Base-by-base conservation (phyloP, 306 rosid genomes). In the Rubus idaeus region DNA sequence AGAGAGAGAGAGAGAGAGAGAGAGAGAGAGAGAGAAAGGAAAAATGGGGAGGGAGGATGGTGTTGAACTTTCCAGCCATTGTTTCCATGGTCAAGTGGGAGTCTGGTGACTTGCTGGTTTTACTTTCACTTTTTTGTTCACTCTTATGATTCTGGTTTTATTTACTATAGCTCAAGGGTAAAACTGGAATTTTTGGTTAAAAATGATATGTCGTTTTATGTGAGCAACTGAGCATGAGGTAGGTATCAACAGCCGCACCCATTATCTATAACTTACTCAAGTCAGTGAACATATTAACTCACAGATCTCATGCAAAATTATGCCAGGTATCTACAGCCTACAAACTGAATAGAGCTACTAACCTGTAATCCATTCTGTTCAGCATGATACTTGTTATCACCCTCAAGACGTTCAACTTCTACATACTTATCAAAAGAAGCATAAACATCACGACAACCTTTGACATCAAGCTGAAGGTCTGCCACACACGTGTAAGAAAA, bases 391-490 rank as follows among this genome's bases (percentile, higher is more conserved):
- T 89, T 96, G 80, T 96, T 92, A 84, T 92, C 99, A 50, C 97
- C 99, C 89, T 96, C 99, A 75, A 96, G 97, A 62, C 89, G 90
- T 71, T 96, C 99, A 67, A 96, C 99, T 87, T 96, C 99, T 64
- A 96, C 99, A 80, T 96, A 96, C 90, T 96, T 96, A 74, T 96
- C 97, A 86, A 96, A 96, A 70, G 99, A 96, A 80, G 96, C 93
- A 87, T 96, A 96, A 12, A 96, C 97, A 86, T 96, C 99, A 69
- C 85, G 86, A 81, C 99, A 96, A 69, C 99, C 99, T 81, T 96
- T 96, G 81, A 96, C 99, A 86, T 96, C 99, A 68, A 96, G 99
- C 86, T 96, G 99, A 81, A 96, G 99, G 78, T 96, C 99, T 96
- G 88, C 75, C 58, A 62, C 70, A 83, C 21, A 75, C 8, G 68